Percentiles rank a stretch among this genome's conserved stretches.
Evolutionary conservation across 495 filamentous ascomycete species (phyloP).

Genomic region (Apodospora peruviana): DNA sequence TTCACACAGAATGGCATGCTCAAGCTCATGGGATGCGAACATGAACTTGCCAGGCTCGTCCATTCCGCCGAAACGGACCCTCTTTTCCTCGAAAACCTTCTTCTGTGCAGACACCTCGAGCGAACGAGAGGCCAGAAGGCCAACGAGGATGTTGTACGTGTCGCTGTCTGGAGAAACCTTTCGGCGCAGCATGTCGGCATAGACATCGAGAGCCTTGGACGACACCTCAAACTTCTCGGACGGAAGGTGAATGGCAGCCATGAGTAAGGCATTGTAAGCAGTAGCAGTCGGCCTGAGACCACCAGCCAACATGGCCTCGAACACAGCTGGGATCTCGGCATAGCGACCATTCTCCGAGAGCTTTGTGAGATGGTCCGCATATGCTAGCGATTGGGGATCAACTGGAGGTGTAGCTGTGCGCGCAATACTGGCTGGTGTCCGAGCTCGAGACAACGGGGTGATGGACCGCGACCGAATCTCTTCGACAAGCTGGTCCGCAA

Average conservation of each 20-base stretch:
- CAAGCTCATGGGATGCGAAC: constrained; percentile 78
- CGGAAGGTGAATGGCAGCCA: constrained; percentile 72
- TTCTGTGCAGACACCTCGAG: constrained; percentile 66
- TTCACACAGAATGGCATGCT: constrained; percentile 74
- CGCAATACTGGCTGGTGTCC: constrained; percentile 35
- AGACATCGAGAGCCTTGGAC: constrained; percentile 87
- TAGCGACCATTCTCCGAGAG: constrained; percentile 63
- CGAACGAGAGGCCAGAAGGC: constrained; percentile 71
- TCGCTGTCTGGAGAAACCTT: constrained; percentile 73
- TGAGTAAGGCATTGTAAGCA: constrained; percentile 85
- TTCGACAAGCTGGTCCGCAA: constrained; percentile 31
- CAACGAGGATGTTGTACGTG: constrained; percentile 82
- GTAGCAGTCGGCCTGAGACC: constrained; percentile 72
- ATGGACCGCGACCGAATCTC: constrained; percentile 31
- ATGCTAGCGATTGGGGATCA: constrained; percentile 57
- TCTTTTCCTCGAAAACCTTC: constrained; percentile 65
- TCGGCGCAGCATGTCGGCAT: constrained; percentile 90
- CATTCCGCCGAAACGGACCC: constrained; percentile 75
- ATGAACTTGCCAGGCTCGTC: constrained; percentile 85
- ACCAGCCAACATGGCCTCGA: constrained; percentile 75
- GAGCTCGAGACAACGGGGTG: constrained; percentile 33
- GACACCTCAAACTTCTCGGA: constrained; percentile 70
- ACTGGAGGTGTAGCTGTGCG: constrained; percentile 40
- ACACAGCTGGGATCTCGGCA: constrained; percentile 81
- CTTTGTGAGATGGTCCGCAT: constrained; percentile 68